Evolutionary conservation across 2,329 filamentous ascomycete genomes (phyloP), one percentile per base, ranked within the genome.

Genomic region (Geosmithia flava): DNA sequence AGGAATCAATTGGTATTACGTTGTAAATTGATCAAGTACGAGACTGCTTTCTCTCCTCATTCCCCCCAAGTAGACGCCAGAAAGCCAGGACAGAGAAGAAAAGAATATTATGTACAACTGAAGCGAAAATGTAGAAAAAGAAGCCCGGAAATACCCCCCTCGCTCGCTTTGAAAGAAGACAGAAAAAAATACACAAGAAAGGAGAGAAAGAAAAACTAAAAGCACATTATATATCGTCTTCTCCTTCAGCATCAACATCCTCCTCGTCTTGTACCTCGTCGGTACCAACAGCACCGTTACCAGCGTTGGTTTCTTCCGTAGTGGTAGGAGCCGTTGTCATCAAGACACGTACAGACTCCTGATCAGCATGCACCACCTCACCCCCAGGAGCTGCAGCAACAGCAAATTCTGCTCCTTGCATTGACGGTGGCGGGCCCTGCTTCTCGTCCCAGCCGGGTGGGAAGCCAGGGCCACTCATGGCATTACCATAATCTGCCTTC

Each of bases 401-500:
- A n/a, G 20, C 42, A 10, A 7, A 19, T 16, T 7, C 42, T 20
- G 13, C 19, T 19, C 30, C 30, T 20, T 46, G 19, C 16, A 45
- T n/a, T n/a, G 19, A 27, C 11, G 29, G 16, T 20, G 16, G 30
- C 30, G 13, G 30, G 56, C 47, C 55, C 54, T 1, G 49, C 46
- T 53, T 64, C 45, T 68, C 65, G 17, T 56, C 57, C 77, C 77
- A 80, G 0, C 69, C 70, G 2, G 80, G 80, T 1, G 80, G 79
- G 17, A 83, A 63, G 2, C 80, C 80, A 2, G 80, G 80, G 1
- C 79, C 80, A 54, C 79, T 82, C 33, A 78, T 76, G 1, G 80
- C 80, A 52, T 82, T 82, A 0, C 79, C 79, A 49, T 83, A 83
- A 56, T 83, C 80, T 40, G 75, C 75, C 59, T 83, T 83, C 62